phyloP scores from a whole-genome alignment of 2,329 filamentous ascomycete species.

The Penicillium italicum region DNA sequence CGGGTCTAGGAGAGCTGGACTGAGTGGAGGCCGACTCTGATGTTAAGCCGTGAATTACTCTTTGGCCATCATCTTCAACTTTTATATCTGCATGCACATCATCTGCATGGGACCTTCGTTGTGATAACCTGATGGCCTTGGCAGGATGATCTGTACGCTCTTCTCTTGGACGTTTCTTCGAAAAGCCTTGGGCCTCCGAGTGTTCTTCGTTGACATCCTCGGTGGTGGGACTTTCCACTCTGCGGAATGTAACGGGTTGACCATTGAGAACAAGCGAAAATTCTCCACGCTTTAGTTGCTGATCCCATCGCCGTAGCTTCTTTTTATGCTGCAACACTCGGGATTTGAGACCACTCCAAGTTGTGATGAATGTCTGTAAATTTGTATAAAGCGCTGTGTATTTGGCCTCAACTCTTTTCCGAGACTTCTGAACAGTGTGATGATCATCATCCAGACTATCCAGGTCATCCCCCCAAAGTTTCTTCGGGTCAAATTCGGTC shows the following conservation, averaged over 20 bases:
- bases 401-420: slow-evolving; percentile 23
- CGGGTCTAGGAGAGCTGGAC: slow-evolving; percentile 8
- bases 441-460: slow-evolving; percentile 25
- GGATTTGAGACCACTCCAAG: slow-evolving; percentile 28
- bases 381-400: slow-evolving; percentile 36
- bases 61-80: slow-evolving; percentile 3
- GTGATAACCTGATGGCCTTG: background rate
- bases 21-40: slow-evolving; percentile 17
- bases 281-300: slow-evolving; percentile 27
- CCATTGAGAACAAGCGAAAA: slow-evolving; percentile 32
- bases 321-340: slow-evolving; percentile 35
- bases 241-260: slow-evolving; percentile 27
- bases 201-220: background rate
- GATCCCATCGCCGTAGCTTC: slow-evolving; percentile 32
- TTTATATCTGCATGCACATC: background rate
- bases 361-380: slow-evolving; percentile 25
- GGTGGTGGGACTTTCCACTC: slow-evolving; percentile 9
- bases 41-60: background rate
- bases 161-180: slow-evolving; percentile 3
- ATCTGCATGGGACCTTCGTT: background rate
- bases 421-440: slow-evolving; percentile 13
- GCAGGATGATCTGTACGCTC: background rate
- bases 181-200: background rate
- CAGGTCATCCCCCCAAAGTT: slow-evolving; percentile 17
- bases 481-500: slow-evolving; percentile 9